Percentiles rank a stretch among this genome's conserved stretches.
phyloP scores from a whole-genome alignment of 140 eudicot species.

The Artemisia princeps region DNA sequence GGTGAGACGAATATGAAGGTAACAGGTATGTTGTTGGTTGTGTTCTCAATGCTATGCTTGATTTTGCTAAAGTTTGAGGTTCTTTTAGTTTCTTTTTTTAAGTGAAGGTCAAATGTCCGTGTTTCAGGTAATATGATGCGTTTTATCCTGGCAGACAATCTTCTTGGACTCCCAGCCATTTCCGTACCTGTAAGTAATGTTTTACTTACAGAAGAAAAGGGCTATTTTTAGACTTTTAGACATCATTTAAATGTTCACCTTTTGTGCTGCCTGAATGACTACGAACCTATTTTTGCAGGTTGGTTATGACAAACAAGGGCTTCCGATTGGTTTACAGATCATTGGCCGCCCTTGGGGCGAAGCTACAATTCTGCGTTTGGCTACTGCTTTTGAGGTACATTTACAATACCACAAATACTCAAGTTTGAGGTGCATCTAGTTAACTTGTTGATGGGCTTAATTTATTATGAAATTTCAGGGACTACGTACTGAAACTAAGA shows the following conservation, averaged over 20 bases:
- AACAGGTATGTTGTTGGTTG: too few species aligned
- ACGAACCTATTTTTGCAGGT: constrained; percentile 4
- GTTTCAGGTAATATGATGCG: constrained; percentile 14
- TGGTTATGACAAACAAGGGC: constrained; percentile 25
- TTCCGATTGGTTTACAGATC: constrained; percentile 23
- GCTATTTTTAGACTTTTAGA: too few species aligned
- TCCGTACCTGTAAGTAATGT: constrained; percentile 5
- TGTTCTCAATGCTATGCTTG: too few species aligned
- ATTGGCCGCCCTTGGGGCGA: constrained; percentile 23
- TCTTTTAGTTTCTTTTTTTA: neutral
- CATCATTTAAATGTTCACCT: too few species aligned
- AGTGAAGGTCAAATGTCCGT: too few species aligned
- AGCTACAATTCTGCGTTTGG: constrained; percentile 27
- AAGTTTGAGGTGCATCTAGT: neutral
- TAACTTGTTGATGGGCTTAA: too few species aligned
- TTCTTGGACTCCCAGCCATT: too few species aligned
- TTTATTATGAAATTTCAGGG: too few species aligned
- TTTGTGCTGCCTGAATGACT: too few species aligned
- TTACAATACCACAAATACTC: constrained; percentile 14
- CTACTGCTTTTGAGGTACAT: constrained; percentile 21
- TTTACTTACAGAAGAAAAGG: too few species aligned
- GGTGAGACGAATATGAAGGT: too few species aligned
- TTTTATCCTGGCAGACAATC: neutral
- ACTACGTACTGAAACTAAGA: neutral
- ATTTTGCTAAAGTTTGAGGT: too few species aligned